These are phyloP conservation scores for Fusarium anthophilum DNA, from an alignment of 2,329 filamentous ascomycete species.

Conservation along the genomic window DNA sequence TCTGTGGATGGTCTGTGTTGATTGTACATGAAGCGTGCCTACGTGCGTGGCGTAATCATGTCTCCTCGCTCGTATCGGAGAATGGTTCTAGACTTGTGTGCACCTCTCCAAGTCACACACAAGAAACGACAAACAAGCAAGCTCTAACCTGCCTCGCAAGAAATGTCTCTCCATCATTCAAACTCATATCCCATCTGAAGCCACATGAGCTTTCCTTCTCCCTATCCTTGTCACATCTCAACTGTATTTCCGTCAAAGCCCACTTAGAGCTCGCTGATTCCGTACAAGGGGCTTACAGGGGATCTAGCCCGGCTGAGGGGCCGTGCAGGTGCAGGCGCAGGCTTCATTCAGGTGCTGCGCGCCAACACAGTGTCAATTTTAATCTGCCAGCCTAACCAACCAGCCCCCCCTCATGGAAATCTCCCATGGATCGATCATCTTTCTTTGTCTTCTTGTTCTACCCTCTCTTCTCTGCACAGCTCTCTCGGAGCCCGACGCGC, in stretches of 20 bases:
- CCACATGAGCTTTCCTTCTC: conserved; percentile 15
- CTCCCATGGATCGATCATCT: conserved; percentile 19
- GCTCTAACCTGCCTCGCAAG: conserved; percentile 29
- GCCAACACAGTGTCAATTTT: conserved; percentile 37
- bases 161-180: conserved; percentile 38
- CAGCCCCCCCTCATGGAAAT: conserved; percentile 36
- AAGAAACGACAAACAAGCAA: conserved; percentile 7
- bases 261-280: conserved; percentile 30
- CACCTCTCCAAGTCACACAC: not conserved
- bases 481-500: conserved; percentile 35
- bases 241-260: conserved; percentile 29
- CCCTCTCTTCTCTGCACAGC: conserved; percentile 31
- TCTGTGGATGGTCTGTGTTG: not conserved
- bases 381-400: conserved; percentile 27
- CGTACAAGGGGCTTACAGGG: conserved; percentile 25
- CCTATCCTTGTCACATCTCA: conserved; percentile 9
- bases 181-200: conserved; percentile 29
- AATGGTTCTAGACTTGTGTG: not conserved
- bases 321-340: conserved; percentile 20
- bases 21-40: conserved; percentile 24
- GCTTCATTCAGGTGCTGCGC: conserved; percentile 25
- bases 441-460: conserved; percentile 23
- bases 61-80: conserved; percentile 8
- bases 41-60: conserved; percentile 25
- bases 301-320: conserved; percentile 11